Evolutionary conservation across 768 basidiomycete species (phyloP), one percentile per base, ranked within the genome.

Genomic region (Thelephora ganbajun): DNA sequence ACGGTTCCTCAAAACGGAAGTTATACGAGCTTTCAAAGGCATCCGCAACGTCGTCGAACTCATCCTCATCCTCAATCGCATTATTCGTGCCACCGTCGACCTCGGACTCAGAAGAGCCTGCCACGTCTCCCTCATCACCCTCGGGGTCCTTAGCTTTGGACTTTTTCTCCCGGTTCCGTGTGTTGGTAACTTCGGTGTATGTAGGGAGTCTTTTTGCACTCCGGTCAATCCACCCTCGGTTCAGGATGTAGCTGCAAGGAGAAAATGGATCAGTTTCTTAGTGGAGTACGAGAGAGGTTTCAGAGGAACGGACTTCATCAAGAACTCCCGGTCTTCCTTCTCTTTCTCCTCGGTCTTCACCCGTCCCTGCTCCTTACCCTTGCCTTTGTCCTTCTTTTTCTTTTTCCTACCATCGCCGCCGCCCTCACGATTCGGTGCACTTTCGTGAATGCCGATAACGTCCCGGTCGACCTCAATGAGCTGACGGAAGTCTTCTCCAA

Each of bases 1-100:
- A 90, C 78, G 88, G 85, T 63, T 99, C 94, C 62, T 99, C 94
- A 61, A 90, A 99, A 46, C 96, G 80, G 67, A 96, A 96, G 63
- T 98, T 98, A 66, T 97, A 99, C 13, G 85, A 86, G n/a, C 77
- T 79, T 66, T 99, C 96, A 54, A 97, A 99, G 39, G 77, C 77
- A 23, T 96, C 93, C 5, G 80, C 85, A 52, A 87, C 79, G 39
- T 94, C 89, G 47, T 96, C 91, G 55, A 96, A 96, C 14, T 85
- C 74, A 33, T 81, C 78, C 5, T 84, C 82, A 9, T 82, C 76
- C 7, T 70, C 62, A 1, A 59, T 59, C 35, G 68, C 65, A 0
- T 59, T 59, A 12, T 52, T 56, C 13, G 54, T 52, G 20, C 57
- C 59, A 42, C 60, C 63, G 5, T 59, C 2, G 33, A 43, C 33